Evolutionary conservation across 1,284 basidiomycete species (phyloP).

Genomic region (Melampsora americana): DNA sequence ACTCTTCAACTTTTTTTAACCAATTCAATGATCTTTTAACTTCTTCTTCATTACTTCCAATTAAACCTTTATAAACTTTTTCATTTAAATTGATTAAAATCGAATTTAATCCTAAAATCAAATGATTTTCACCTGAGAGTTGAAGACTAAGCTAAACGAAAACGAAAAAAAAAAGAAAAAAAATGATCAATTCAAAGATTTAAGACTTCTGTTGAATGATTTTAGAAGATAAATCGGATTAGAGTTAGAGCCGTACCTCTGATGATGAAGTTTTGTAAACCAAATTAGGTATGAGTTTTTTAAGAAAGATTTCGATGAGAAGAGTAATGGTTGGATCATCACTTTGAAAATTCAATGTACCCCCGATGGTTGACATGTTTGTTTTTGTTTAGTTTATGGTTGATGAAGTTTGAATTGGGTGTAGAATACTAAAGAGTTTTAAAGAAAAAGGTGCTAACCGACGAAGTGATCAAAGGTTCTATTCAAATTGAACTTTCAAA

Average conservation of each 20-base stretch:
- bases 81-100: background rate
- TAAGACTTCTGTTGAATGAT: too few relatives aligned
- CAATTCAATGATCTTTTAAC: background rate
- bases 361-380: background rate
- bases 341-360: constrained; percentile 4
- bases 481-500: too few relatives aligned
- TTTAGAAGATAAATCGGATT: background rate
- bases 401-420: background rate
- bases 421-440: too few relatives aligned
- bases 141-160: constrained; percentile 1
- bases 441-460: too few relatives aligned
- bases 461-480: too few relatives aligned
- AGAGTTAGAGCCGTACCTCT: background rate
- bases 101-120: background rate
- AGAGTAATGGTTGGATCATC: constrained; percentile 19
- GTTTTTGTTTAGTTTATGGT: background rate
- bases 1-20: background rate
- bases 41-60: background rate
- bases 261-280: background rate
- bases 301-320: constrained; percentile 23
- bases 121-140: background rate
- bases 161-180: background rate
- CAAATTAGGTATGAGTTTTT: background rate
- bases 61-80: background rate
- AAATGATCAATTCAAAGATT: too few relatives aligned